Percentiles rank a stretch among this genome's conserved stretches.
phyloP scores from a whole-genome alignment of 1,139 yeast genomes.

The Ashbya aceris region DNA sequence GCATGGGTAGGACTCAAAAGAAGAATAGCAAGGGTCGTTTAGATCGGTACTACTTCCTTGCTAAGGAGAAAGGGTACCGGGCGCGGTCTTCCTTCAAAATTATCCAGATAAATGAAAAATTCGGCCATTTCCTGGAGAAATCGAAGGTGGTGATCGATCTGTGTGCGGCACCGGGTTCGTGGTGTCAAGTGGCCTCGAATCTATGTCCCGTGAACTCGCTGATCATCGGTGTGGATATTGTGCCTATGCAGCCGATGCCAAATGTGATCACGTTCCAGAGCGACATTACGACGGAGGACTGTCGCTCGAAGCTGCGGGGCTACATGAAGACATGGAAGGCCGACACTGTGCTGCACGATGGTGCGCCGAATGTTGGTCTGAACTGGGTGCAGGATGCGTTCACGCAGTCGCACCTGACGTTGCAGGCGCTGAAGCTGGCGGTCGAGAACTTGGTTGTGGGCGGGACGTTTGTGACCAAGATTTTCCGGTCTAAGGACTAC shows the following conservation, averaged over 20 bases:
- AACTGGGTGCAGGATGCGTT: conserved; percentile 99
- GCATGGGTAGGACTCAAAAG: conserved; percentile 89
- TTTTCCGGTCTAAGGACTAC: conserved; percentile 95
- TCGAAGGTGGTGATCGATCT: conserved; percentile 96
- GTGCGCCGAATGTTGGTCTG: conserved; percentile 99
- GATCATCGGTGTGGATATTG: conserved; percentile 96
- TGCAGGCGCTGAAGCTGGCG: conserved; percentile 87
- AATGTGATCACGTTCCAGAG: conserved; percentile 91
- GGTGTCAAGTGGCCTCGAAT: conserved; percentile 98
- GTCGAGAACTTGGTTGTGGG: conserved; percentile 88
- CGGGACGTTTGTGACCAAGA: conserved; percentile 95
- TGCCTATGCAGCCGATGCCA: conserved; percentile 90
- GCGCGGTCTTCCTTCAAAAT: conserved; percentile 98
- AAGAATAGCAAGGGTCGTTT: conserved; percentile 98
- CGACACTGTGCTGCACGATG: conserved; percentile 95
- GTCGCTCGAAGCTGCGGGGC: conserved; percentile 87
- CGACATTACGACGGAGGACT: conserved; percentile 96
- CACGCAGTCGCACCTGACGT: conserved; percentile 90
- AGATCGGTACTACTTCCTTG: conserved; percentile 90
- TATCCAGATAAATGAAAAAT: conserved; percentile 90
- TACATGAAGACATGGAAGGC: conserved; percentile 99
- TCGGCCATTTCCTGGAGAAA: conserved; percentile 87
- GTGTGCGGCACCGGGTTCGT: conserved; percentile 99
- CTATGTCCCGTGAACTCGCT: conserved; percentile 86
- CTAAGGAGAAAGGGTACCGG: conserved; percentile 95